Conservation (phyloP, 1,284 basidiomycete genomes). For the Sporisorium graminicola region DNA sequence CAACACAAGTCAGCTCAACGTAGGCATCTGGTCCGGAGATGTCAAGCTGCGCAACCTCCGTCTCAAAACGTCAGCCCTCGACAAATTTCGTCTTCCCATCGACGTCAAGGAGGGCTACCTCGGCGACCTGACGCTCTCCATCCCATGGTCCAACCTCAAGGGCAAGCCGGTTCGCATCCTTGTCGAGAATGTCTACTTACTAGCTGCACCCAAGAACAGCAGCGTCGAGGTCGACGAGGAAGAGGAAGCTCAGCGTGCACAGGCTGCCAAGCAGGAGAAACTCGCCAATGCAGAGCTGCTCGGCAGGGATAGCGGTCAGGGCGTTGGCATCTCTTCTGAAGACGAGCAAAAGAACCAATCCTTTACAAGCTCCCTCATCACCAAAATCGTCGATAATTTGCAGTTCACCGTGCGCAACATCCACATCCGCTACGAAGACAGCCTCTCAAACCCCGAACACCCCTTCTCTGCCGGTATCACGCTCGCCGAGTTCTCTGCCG, state of each 20-base stretch:
- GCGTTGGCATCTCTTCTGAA: conserved; percentile 70
- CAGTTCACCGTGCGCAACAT: conserved; percentile 83
- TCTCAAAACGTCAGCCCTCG: conserved; percentile 92
- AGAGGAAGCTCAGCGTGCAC: conserved; percentile 85
- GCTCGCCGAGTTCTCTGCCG: conserved; percentile 89
- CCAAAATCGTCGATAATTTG: conserved; percentile 95
- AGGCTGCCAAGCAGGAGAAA: conserved; percentile 89
- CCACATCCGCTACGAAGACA: conserved; percentile 91
- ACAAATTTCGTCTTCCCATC: conserved; percentile 95
- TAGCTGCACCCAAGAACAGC: conserved; percentile 86
- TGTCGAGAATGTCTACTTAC: conserved; percentile 93
- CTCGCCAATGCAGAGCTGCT: conserved; percentile 89
- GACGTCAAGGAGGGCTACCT: conserved; percentile 94
- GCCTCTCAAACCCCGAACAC: conserved; percentile 92
- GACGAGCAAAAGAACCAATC: conserved; percentile 83
- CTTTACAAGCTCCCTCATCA: conserved; percentile 84
- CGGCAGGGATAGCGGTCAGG: conserved; percentile 41
- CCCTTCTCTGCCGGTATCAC: conserved; percentile 95
- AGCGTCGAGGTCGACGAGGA: conserved; percentile 79
- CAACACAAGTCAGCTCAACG: conserved; percentile 92
- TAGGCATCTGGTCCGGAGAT: conserved; percentile 94
- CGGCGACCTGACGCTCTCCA: conserved; percentile 88
- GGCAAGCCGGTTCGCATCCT: conserved; percentile 92
- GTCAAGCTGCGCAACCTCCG: conserved; percentile 81
- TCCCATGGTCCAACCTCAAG: conserved; percentile 96